phyloP scores from a whole-genome alignment of 208 protist species.

The Tritrichomonas foetus region DNA sequence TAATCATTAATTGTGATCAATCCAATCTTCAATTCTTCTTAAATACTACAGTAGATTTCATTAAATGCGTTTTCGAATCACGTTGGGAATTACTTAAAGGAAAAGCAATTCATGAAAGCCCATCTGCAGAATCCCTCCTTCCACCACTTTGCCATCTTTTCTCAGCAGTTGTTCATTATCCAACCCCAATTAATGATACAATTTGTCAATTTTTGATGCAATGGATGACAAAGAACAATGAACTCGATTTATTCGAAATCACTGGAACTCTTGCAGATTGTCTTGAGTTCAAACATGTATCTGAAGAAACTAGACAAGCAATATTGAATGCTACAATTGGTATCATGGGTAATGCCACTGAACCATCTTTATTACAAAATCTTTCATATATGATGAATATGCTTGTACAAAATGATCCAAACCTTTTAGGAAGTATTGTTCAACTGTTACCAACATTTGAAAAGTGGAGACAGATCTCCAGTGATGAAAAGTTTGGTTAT shows the following conservation, averaged over 20 bases:
- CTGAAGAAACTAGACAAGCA: background rate
- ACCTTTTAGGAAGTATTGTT: background rate
- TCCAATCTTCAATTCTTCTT: background rate
- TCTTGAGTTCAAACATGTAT: background rate
- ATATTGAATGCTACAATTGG: background rate
- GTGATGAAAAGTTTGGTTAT: background rate
- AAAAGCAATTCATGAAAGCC: background rate
- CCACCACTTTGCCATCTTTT: background rate
- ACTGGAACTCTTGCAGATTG: background rate
- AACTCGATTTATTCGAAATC: background rate
- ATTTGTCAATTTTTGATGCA: background rate
- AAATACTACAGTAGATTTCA: background rate
- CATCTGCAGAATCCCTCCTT: background rate
- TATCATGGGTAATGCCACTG: background rate
- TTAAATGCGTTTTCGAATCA: background rate
- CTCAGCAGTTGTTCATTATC: background rate
- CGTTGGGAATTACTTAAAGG: background rate
- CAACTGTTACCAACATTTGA: background rate
- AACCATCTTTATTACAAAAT: background rate
- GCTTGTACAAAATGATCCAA: background rate
- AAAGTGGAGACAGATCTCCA: background rate
- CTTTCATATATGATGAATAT: background rate
- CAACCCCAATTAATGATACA: background rate
- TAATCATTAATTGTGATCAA: background rate
- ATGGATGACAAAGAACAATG: background rate